Evolutionary conservation across 1,284 basidiomycete genomes (phyloP).

Genomic region (Golubevia pallescens): DNA sequence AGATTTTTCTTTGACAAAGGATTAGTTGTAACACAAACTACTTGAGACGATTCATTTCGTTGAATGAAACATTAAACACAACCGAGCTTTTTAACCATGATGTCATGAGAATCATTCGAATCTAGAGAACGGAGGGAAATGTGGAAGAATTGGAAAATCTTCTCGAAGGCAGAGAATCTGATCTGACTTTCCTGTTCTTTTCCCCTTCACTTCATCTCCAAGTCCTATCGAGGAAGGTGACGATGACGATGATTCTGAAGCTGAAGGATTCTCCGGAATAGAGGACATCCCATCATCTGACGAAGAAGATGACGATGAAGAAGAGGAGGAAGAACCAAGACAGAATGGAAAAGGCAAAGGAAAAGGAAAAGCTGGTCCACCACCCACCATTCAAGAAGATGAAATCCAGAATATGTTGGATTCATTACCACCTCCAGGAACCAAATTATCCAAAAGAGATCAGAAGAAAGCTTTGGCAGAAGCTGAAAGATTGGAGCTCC

Average conservation of each 20-base stretch:
- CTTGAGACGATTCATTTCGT: no score
- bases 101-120: no score
- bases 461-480: conserved; percentile 59
- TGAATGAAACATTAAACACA: no score
- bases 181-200: neutral
- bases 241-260: conserved; percentile 5
- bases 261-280: conserved; percentile 18
- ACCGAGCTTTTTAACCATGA: no score
- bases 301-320: conserved; percentile 18
- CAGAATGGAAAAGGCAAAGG: conserved; percentile 18
- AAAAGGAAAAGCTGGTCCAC: conserved; percentile 11
- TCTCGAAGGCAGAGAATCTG: neutral
- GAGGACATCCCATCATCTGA: conserved; percentile 21
- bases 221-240: conserved; percentile 9
- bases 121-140: neutral
- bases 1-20: no score
- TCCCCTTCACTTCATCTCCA: neutral
- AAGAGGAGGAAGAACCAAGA: conserved; percentile 10
- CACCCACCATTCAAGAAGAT: neutral
- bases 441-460: conserved; percentile 47
- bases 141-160: neutral
- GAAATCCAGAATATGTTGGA: conserved; percentile 12
- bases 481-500: conserved; percentile 56
- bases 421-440: conserved; percentile 42
- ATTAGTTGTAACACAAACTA: no score